Percentiles rank a stretch among this genome's conserved stretches.
phyloP scores from a whole-genome alignment of 257 asterid species.

The Sherardia arvensis region DNA sequence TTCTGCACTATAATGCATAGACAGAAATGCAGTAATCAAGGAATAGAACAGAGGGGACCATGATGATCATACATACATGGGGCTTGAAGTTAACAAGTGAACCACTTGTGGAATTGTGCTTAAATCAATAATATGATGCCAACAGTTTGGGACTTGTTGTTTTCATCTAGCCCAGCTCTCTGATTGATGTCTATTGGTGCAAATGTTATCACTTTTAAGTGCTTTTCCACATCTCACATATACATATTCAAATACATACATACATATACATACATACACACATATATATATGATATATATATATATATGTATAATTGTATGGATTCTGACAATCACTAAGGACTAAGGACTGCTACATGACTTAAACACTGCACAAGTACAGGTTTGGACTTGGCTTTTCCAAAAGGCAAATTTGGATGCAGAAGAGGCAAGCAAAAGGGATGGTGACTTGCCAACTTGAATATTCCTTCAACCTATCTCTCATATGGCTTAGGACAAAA shows the following conservation, averaged over 20 bases:
- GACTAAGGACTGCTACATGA: neutral
- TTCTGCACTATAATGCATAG: too few relatives aligned
- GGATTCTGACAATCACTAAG: neutral
- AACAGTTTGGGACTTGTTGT: slow-evolving; percentile 10
- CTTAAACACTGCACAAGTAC: neutral
- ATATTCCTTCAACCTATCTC: neutral
- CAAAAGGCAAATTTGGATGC: slow-evolving; percentile 1
- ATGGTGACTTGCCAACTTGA: slow-evolving; percentile 1
- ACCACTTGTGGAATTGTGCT: slow-evolving; percentile 16
- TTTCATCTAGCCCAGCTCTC: neutral
- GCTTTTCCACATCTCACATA: slow-evolving; percentile 3
- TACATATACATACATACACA: too few relatives aligned
- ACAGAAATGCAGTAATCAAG: neutral
- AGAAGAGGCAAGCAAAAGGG: neutral
- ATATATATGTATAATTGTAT: too few relatives aligned
- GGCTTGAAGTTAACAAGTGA: slow-evolving; percentile 10
- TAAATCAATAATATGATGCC: slow-evolving; percentile 5
- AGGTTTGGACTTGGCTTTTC: neutral
- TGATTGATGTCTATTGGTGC: neutral
- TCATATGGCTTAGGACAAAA: neutral
- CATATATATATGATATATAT: too few relatives aligned
- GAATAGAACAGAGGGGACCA: slow-evolving; percentile 33
- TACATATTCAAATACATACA: too few relatives aligned
- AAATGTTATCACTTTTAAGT: neutral
- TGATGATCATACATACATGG: slow-evolving; percentile 1